These are phyloP conservation scores for Austroboletus novae-zelandiae DNA, from an alignment of 1,284 basidiomycete species.

Conservation along the genomic window DNA sequence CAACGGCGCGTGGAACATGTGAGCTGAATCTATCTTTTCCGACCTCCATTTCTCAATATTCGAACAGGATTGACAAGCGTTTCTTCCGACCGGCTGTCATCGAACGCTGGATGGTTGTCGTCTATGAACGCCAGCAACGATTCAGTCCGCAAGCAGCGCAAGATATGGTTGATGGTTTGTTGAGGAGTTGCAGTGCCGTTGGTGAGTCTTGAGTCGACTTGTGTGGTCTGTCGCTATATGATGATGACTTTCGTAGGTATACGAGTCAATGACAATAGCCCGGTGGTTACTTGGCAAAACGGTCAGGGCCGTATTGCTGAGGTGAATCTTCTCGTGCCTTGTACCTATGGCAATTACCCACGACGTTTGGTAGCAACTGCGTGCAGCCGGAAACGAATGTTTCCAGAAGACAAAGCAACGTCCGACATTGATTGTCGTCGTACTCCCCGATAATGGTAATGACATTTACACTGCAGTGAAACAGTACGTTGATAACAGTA, in stretches of 20 bases:
- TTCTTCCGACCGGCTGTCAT: conserved; percentile 55
- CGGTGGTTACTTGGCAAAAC: conserved; percentile 49
- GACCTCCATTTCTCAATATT: conserved; percentile 2
- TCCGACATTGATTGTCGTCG: conserved; percentile 60
- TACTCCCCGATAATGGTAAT: conserved; percentile 71
- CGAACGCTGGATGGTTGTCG: conserved; percentile 55
- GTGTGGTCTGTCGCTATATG: neutral
- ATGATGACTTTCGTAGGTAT: conserved; percentile 44
- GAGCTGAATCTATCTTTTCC: conserved; percentile 8
- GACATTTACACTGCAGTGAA: conserved; percentile 75
- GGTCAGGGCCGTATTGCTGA: conserved; percentile 51
- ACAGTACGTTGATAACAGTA: conserved; percentile 50
- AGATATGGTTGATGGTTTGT: conserved; percentile 51
- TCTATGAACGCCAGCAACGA: conserved; percentile 59
- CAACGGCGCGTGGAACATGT: conserved; percentile 76
- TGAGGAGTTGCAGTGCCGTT: conserved; percentile 47
- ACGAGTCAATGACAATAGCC: conserved; percentile 39
- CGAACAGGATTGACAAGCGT: conserved; percentile 57
- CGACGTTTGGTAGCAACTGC: conserved; percentile 42
- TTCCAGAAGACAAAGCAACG: conserved; percentile 35
- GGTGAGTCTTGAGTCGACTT: conserved; percentile 42
- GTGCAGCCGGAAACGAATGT: conserved; percentile 44
- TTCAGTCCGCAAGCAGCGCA: conserved; percentile 45
- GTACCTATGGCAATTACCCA: conserved; percentile 4
- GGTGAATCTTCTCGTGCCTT: conserved; percentile 28